Conservation (phyloP, 208 protist genomes). For the Trypanosoma congolense region DNA sequence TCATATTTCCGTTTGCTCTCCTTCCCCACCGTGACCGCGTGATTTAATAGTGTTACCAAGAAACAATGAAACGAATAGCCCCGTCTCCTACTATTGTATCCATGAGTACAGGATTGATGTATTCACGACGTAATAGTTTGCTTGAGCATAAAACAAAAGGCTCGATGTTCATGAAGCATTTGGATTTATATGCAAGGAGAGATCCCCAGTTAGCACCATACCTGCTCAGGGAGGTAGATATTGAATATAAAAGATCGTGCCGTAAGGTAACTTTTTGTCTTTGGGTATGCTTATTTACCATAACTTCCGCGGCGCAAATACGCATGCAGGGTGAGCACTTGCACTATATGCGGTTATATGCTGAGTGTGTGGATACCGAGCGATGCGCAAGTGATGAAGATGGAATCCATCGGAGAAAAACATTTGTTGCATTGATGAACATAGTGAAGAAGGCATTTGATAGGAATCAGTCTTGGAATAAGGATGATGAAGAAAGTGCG, state of each 20-base stretch:
- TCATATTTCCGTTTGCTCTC: slow-evolving; percentile 5
- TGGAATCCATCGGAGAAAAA: slow-evolving; percentile 61
- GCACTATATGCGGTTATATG: slow-evolving; percentile 82
- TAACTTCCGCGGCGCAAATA: slow-evolving; percentile 53
- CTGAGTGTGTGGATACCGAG: slow-evolving; percentile 53
- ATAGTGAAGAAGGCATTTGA: slow-evolving; percentile 73
- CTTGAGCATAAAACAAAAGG: slow-evolving; percentile 84
- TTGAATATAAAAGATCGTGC: slow-evolving; percentile 88
- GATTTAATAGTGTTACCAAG: not conserved
- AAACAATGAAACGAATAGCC: slow-evolving; percentile 16
- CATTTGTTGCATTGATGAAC: slow-evolving; percentile 77
- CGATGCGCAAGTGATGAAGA: slow-evolving; percentile 81
- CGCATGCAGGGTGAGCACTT: slow-evolving; percentile 72
- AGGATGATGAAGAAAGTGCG: slow-evolving; percentile 42
- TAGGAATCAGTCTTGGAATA: slow-evolving; percentile 66
- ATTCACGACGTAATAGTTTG: slow-evolving; percentile 45
- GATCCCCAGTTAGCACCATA: slow-evolving; percentile 87
- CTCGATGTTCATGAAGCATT: slow-evolving; percentile 83
- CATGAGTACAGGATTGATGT: slow-evolving; percentile 14
- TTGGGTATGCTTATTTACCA: slow-evolving; percentile 76
- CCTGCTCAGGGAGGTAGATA: slow-evolving; percentile 86
- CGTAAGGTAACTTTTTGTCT: slow-evolving; percentile 79
- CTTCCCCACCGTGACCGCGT: not conserved
- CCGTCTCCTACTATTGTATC: not conserved
- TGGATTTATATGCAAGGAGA: slow-evolving; percentile 86